Evolutionary conservation across 2,329 filamentous ascomycete species (phyloP), one percentile per base, ranked within the genome.

Genomic region (Ilyonectria sp.): DNA sequence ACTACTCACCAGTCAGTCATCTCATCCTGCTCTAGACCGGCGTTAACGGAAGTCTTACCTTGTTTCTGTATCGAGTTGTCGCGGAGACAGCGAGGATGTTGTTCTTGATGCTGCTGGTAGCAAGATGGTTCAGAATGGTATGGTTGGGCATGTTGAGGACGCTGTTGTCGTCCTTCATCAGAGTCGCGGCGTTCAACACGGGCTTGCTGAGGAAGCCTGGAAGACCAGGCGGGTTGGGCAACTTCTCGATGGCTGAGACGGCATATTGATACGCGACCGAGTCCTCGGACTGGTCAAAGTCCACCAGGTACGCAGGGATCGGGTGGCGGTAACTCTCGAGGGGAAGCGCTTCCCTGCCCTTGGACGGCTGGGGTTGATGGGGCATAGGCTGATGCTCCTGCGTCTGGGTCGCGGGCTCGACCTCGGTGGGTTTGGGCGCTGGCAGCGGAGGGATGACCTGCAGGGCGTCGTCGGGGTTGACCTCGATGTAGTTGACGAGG

Each of bases 131-230:
- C 70, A 99, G 84, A 35, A 98, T 94, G 0, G 96, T 98, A 78
- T 99, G 95, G 76, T 98, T 99, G 15, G 96, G 96, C 88, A 98
- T 95, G 73, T 94, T 96, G 70, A 99, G 84, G 68, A 99, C 96
- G 82, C 95, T 98, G 81, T 95, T 97, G 82, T 99, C 96, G 79
- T 99, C 96, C 84, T 98, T 98, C 87, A 97, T 94, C 7, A 95
- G 91, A 29, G 94, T 94, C 2, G 91, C 92, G 55, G 93, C 93
- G 80, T 99, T 99, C 71, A 99, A 83, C 67, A 99, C 98, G 35
- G 95, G 96, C 83, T 97, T 97, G 74, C 92, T 93, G 56, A 99
- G 84, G 83, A 98, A 98, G 55, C 96, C 90, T 1, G 96, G 96
- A 50, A 99, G 86, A 71, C 89, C 91, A 1, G 96, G 96, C 6